A percentile compares a stretch with the other conserved stretches of the same genome.
phyloP scores from a whole-genome alignment of 2,329 filamentous ascomycete species.

The Colletotrichum chrysophilum region DNA sequence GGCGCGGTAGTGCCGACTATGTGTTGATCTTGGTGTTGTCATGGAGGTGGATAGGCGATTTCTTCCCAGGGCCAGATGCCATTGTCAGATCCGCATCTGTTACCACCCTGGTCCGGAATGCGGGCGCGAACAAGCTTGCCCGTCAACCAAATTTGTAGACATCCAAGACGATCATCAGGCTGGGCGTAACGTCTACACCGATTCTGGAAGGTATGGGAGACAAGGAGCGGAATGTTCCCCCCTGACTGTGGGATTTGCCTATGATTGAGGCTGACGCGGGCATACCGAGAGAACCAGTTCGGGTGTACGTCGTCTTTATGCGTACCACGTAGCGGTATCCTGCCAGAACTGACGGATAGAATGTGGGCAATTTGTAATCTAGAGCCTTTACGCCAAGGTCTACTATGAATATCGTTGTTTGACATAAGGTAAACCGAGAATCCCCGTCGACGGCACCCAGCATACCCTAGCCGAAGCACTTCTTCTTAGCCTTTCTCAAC shows the following conservation, averaged over 20 bases:
- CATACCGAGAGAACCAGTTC: neutral
- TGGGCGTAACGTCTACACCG: neutral
- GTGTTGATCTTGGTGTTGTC: neutral
- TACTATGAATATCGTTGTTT: neutral
- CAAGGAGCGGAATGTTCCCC: neutral
- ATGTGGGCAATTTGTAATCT: neutral
- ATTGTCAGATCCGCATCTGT: neutral
- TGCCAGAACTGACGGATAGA: neutral
- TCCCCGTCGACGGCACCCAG: neutral
- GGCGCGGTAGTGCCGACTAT: neutral
- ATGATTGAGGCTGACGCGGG: neutral
- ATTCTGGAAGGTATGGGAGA: neutral
- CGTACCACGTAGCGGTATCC: neutral
- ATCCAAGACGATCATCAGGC: neutral
- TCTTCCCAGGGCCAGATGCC: neutral
- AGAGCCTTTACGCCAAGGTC: neutral
- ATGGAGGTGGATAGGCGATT: neutral
- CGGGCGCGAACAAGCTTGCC: neutral
- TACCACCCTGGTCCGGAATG: conserved; percentile 1
- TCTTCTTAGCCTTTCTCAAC: neutral
- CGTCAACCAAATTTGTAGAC: neutral
- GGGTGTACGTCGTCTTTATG: neutral
- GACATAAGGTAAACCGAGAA: neutral
- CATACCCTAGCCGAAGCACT: neutral
- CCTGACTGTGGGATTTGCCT: neutral